Evolutionary conservation across 2,329 filamentous ascomycete genomes (phyloP).

Genomic region (Penicillium sp.): DNA sequence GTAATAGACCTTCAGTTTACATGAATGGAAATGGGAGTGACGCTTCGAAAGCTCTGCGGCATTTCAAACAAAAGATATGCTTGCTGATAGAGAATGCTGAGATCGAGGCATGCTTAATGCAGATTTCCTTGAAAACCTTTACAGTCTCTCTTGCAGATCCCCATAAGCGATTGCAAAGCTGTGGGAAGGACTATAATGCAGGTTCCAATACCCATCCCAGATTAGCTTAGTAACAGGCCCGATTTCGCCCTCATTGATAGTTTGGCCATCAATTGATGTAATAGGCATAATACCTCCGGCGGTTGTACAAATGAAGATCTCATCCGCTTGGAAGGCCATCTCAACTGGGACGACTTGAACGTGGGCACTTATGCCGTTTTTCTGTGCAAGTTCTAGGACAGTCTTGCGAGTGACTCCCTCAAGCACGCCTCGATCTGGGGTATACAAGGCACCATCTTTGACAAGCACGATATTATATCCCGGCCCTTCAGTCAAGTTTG

Average conservation of each 20-base stretch:
- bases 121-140: neutral
- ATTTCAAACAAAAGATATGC: neutral
- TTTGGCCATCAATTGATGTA: conserved; percentile 52
- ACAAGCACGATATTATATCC: conserved; percentile 58
- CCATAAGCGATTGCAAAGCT: conserved; percentile 36
- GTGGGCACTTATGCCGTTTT: conserved; percentile 43
- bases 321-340: conserved; percentile 53
- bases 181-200: conserved; percentile 51
- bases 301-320: conserved; percentile 61
- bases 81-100: neutral
- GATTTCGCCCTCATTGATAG: conserved; percentile 51
- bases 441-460: conserved; percentile 54
- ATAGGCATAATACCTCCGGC: conserved; percentile 62
- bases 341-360: conserved; percentile 53
- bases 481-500: conserved; percentile 57
- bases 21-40: neutral
- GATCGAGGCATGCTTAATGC: neutral
- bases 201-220: conserved; percentile 59
- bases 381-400: conserved; percentile 53
- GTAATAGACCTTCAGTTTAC: neutral
- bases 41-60: neutral
- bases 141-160: neutral
- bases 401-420: conserved; percentile 58
- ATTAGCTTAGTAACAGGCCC: conserved; percentile 56
- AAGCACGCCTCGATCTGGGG: conserved; percentile 56